Evolutionary conservation across 176 grass and related monocot genomes (phyloP).

Genomic region (Raddia distichophylla): DNA sequence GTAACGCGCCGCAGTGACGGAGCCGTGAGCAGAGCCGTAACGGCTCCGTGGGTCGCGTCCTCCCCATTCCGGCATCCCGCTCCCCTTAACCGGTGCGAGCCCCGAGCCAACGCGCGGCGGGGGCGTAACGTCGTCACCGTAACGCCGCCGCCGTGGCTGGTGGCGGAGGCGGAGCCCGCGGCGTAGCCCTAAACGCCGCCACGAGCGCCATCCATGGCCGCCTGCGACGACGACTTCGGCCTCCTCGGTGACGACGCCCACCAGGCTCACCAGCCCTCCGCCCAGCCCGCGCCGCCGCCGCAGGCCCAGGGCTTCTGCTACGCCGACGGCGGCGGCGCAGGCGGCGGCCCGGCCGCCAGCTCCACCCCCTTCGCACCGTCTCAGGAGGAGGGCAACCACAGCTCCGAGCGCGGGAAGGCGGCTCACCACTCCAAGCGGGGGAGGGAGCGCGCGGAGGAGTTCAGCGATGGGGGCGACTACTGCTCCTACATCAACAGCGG

Average conservation of each 20-base stretch:
- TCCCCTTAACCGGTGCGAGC: constrained; percentile 27
- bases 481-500: constrained; percentile 72
- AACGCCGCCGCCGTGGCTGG: constrained; percentile 55
- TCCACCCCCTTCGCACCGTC: constrained; percentile 34
- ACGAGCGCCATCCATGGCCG: constrained; percentile 73
- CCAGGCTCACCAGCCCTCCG: constrained; percentile 34
- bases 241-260: constrained; percentile 70
- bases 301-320: constrained; percentile 47
- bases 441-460: constrained; percentile 65
- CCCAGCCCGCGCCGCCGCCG: constrained; percentile 40
- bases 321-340: constrained; percentile 32
- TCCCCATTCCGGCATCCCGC: neutral
- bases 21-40: constrained; percentile 56
- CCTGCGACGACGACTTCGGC: constrained; percentile 83
- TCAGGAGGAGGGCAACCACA: constrained; percentile 60
- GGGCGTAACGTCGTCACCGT: constrained; percentile 61
- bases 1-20: constrained; percentile 49
- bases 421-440: constrained; percentile 50
- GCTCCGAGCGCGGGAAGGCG: constrained; percentile 50
- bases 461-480: constrained; percentile 75
- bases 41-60: constrained; percentile 46
- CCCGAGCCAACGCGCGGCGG: neutral
- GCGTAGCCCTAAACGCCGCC: constrained; percentile 73
- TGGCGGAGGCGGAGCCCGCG: constrained; percentile 56
- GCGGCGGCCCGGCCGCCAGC: neutral